A percentile compares a stretch with the other conserved stretches of the same genome.
Evolutionary conservation across 2,329 filamentous ascomycete species (phyloP).

Genomic region (Leptographium radiaticola): DNA sequence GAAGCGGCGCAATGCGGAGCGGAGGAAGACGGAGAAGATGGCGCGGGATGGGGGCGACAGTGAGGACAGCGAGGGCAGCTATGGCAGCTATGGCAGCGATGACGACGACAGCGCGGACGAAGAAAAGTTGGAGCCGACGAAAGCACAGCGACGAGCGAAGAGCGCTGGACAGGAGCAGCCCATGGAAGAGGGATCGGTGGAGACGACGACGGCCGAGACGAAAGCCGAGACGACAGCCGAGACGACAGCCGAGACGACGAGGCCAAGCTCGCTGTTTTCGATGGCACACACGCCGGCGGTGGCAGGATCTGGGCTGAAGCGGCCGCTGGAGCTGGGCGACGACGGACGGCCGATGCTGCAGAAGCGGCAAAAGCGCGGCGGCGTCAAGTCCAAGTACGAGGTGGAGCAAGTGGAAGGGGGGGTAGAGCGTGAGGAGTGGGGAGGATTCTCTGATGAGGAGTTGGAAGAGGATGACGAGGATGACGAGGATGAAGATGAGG

Average conservation of each 20-base stretch:
- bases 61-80: not conserved
- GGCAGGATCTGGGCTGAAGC: slow-evolving; percentile 71
- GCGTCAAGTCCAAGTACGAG: slow-evolving; percentile 50
- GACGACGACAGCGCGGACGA: too few relatives aligned
- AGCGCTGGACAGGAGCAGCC: too few relatives aligned
- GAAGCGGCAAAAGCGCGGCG: slow-evolving; percentile 63
- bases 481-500: slow-evolving; percentile 19
- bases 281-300: not conserved
- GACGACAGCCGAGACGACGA: not conserved
- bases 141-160: too few relatives aligned
- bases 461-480: slow-evolving; percentile 13
- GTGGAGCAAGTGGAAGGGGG: slow-evolving; percentile 63
- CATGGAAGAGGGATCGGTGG: too few relatives aligned
- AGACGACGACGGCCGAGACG: not conserved
- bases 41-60: slow-evolving; percentile 15
- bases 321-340: slow-evolving; percentile 68
- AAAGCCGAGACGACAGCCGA: not conserved
- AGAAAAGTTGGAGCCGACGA: too few relatives aligned
- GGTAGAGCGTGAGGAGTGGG: slow-evolving; percentile 37
- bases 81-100: not conserved
- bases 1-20: slow-evolving; percentile 53
- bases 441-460: slow-evolving; percentile 39
- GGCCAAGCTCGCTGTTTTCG: slow-evolving; percentile 5
- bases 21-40: slow-evolving; percentile 36
- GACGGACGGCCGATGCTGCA: slow-evolving; percentile 71